Percentiles rank a stretch among this genome's conserved stretches.
phyloP scores from a whole-genome alignment of 352 stramenopile genomes.

The Pythium rishiriense region DNA sequence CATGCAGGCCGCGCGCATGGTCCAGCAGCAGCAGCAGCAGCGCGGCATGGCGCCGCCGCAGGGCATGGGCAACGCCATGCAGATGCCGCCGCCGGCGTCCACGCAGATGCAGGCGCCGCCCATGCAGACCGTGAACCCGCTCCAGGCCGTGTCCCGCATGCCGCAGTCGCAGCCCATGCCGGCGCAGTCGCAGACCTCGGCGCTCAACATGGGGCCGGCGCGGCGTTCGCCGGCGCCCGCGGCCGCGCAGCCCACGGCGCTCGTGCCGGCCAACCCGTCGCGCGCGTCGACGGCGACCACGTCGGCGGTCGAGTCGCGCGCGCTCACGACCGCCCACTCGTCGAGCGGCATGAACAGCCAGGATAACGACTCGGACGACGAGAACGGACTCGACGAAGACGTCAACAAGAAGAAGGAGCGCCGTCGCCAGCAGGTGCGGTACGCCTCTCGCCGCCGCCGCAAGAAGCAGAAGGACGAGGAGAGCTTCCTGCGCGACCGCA shows the following conservation, averaged over 20 bases:
- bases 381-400: slow-evolving; percentile 35
- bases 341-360: slow-evolving; percentile 48
- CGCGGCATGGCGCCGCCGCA: slow-evolving; percentile 20
- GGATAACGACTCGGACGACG: slow-evolving; percentile 47
- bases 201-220: slow-evolving; percentile 19
- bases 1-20: slow-evolving; percentile 18
- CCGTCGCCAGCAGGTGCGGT: slow-evolving; percentile 73
- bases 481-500: slow-evolving; percentile 75
- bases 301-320: slow-evolving; percentile 35
- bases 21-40: slow-evolving; percentile 22
- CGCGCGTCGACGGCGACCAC: slow-evolving; percentile 14
- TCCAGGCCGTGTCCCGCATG: slow-evolving; percentile 27
- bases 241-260: slow-evolving; percentile 20
- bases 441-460: slow-evolving; percentile 72
- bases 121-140: slow-evolving; percentile 24
- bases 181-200: slow-evolving; percentile 24
- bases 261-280: slow-evolving; percentile 38
- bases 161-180: slow-evolving; percentile 30
- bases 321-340: slow-evolving; percentile 36
- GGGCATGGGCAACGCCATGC: slow-evolving; percentile 31
- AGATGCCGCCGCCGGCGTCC: slow-evolving; percentile 10
- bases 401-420: slow-evolving; percentile 81
- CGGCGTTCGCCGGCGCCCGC: slow-evolving; percentile 9
- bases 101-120: slow-evolving; percentile 21
- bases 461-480: slow-evolving; percentile 88